Evolutionary conservation across 768 basidiomycete genomes (phyloP), one percentile per base, ranked within the genome.

Genomic region (Termitomyces titanicus): DNA sequence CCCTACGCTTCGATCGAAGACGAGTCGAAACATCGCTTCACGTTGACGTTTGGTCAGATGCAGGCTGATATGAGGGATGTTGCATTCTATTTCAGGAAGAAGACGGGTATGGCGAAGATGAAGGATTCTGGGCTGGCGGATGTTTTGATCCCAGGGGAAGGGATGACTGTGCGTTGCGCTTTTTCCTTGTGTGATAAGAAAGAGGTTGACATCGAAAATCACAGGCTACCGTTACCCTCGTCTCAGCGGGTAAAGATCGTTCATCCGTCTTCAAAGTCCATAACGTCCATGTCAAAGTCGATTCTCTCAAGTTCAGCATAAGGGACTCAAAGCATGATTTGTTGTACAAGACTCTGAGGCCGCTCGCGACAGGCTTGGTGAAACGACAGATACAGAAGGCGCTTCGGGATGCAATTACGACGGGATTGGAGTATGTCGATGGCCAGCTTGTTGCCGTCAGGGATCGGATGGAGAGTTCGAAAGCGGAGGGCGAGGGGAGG

Each of bases 61-160:
- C 94, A 98, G 67, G 89, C 89, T 5, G 94, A 97, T 61, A 89
- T 98, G 83, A 82, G 90, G 15, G 94, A 98, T 62, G 91, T 97
- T 13, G 88, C 89, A 9, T 96, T 98, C 70, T 92, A 88, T 67
- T 94, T 92, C 77, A 79, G 78, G 60, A 92, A 86, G 78, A 95
- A 94, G 82, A 80, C 75, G 5, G 92, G 92, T 3, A 82, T 92
- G 62, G 83, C 88, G 3, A 92, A 86, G 76, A 71, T 94, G 68
- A 78, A 69, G 47, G 94, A 96, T 70, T 85, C 84, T 6, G 94
- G 93, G 42, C 69, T 94, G 17, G 93, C 92, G 6, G 94, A 96
- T 64, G 85, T 95, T 4, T 62, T 93, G 35, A 73, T 97, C 45
- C 89, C 92, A 13, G 95, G 95, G 5, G 73, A 86, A 50, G 96